These are phyloP conservation scores for Candida montana DNA, from an alignment of 805 yeast genomes.

Conservation along the genomic window DNA sequence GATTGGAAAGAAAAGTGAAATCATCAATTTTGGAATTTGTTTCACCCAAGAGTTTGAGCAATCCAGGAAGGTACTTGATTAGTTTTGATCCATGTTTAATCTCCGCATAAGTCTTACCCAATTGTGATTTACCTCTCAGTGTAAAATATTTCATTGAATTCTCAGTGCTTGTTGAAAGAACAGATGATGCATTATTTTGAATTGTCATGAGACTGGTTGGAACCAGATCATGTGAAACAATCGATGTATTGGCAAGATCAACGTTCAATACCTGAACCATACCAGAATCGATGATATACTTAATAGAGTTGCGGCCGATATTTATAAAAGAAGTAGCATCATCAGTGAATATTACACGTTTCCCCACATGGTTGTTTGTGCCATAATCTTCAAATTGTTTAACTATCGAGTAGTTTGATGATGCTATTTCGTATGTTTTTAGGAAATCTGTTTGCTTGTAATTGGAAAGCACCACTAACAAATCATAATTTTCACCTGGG, in stretches of 20 bases:
- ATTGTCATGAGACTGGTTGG: neutral
- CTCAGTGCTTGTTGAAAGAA: neutral
- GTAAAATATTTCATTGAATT: slow-evolving; percentile 1
- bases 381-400: slow-evolving; percentile 3
- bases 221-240: neutral
- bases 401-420: slow-evolving; percentile 1
- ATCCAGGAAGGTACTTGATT: neutral
- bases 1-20: slow-evolving; percentile 3
- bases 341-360: slow-evolving; percentile 2
- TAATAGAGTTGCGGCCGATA: neutral
- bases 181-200: neutral
- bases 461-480: slow-evolving; percentile 1
- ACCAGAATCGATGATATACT: slow-evolving; percentile 7
- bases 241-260: slow-evolving; percentile 3
- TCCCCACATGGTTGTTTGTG: neutral
- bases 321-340: slow-evolving; percentile 1
- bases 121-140: slow-evolving; percentile 1
- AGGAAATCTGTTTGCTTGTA: neutral
- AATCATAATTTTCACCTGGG: neutral
- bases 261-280: neutral
- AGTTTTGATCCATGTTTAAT: neutral
- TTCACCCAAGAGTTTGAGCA: neutral
- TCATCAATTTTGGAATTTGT: neutral
- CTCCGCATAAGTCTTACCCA: neutral
- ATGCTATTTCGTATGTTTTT: neutral